Evolutionary conservation across 2,329 filamentous ascomycete genomes (phyloP).

Genomic region (Sporothrix curviconia): DNA sequence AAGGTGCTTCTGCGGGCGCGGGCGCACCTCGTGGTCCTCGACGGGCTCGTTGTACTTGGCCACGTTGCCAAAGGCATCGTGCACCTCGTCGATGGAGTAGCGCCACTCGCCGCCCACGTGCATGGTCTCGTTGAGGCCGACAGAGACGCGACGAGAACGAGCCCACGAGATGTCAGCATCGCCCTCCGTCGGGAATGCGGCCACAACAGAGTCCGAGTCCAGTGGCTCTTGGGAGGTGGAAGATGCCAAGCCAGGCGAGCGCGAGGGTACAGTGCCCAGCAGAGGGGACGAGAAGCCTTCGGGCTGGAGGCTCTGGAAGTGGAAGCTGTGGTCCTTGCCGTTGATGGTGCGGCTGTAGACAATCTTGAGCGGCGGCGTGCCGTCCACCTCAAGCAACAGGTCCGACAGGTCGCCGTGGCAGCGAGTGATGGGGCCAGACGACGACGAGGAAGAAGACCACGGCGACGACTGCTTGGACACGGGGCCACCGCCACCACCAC

Average conservation of each 20-base stretch:
- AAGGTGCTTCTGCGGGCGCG: constrained; percentile 53
- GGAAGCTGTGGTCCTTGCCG: constrained; percentile 72
- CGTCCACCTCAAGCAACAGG: constrained; percentile 73
- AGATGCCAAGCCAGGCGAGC: constrained; percentile 38
- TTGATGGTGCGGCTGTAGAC: constrained; percentile 88
- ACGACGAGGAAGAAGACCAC: constrained; percentile 32
- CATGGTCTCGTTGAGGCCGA: constrained; percentile 87
- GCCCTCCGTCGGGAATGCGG: constrained; percentile 48
- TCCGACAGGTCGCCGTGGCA: constrained; percentile 87
- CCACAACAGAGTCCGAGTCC: background rate
- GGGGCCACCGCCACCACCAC: background rate
- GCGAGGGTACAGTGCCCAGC: constrained; percentile 39
- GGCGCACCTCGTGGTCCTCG: constrained; percentile 62
- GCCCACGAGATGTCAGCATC: constrained; percentile 76
- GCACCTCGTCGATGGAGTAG: constrained; percentile 86
- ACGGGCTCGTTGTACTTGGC: constrained; percentile 62
- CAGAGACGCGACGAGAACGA: constrained; percentile 62
- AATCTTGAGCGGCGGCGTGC: constrained; percentile 85
- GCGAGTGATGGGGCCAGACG: constrained; percentile 40
- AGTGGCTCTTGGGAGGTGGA: background rate
- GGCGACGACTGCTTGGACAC: constrained; percentile 38
- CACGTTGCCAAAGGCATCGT: constrained; percentile 82
- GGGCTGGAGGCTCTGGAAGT: constrained; percentile 89
- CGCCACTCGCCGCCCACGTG: constrained; percentile 72
- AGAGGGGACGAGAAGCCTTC: constrained; percentile 78